A percentile compares a stretch with the other conserved stretches of the same genome.
Evolutionary conservation across 306 rosid species (phyloP).

Genomic region (Abrus pulchellus): DNA sequence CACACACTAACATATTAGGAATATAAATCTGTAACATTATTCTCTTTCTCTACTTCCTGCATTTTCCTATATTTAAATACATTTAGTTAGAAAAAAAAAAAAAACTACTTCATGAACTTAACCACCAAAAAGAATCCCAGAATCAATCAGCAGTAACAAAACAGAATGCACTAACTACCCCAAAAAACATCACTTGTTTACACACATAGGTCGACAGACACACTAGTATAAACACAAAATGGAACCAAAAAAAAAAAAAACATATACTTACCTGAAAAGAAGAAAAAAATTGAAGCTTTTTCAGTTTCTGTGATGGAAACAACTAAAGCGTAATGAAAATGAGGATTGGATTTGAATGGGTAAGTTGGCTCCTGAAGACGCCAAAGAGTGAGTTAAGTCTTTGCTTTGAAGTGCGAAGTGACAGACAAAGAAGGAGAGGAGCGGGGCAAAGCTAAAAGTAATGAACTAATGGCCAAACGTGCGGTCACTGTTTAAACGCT

Average conservation of each 20-base stretch:
- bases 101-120: slow-evolving; percentile 13
- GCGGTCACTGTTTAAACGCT: slow-evolving; percentile 60
- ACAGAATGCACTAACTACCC: slow-evolving; percentile 6
- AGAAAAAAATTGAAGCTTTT: background rate
- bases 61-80: background rate
- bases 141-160: background rate
- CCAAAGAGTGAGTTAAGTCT: slow-evolving; percentile 36
- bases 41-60: background rate
- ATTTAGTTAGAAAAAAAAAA: background rate
- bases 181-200: slow-evolving; percentile 12
- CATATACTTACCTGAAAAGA: slow-evolving; percentile 37
- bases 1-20: background rate
- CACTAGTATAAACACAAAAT: background rate
- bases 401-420: slow-evolving; percentile 7
- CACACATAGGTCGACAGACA: background rate
- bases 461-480: slow-evolving; percentile 29
- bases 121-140: slow-evolving; percentile 10
- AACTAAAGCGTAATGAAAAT: background rate
- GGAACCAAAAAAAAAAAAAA: background rate
- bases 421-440: slow-evolving; percentile 26
- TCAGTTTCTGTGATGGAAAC: background rate
- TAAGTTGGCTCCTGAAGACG: slow-evolving; percentile 29
- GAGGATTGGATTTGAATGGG: slow-evolving; percentile 13
- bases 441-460: slow-evolving; percentile 38
- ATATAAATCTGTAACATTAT: background rate